A percentile compares a stretch with the other conserved stretches of the same genome.
Conservation (phyloP, 345 rosid genomes). For the Eutrema japonicum region DNA sequence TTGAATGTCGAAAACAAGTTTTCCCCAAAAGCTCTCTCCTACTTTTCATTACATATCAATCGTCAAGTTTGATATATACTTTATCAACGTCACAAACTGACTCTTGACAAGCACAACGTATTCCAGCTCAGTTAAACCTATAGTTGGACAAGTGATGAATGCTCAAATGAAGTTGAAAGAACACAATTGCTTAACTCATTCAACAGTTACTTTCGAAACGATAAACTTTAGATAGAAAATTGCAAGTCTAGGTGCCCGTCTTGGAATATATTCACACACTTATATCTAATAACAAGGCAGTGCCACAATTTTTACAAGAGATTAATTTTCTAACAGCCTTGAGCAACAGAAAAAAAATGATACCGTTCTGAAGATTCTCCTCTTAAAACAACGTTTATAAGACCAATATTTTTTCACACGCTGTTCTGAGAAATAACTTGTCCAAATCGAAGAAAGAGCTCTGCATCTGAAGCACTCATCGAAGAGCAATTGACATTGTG, state of each 20-base stretch:
- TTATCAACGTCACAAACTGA: too few relatives aligned
- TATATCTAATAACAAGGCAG: constrained; percentile 10
- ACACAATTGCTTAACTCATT: not conserved
- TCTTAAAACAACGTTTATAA: not conserved
- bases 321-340: not conserved
- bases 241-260: not conserved
- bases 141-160: too few relatives aligned
- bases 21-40: too few relatives aligned
- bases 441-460: constrained; percentile 86
- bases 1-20: too few relatives aligned
- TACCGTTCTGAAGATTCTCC: not conserved
- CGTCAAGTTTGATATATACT: too few relatives aligned
- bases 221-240: not conserved
- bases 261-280: constrained; percentile 28
- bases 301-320: constrained; percentile 1
- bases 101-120: too few relatives aligned
- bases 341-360: not conserved
- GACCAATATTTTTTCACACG: constrained; percentile 33
- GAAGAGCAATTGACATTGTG: constrained; percentile 82
- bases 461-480: constrained; percentile 94
- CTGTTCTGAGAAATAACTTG: constrained; percentile 94
- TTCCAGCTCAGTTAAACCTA: too few relatives aligned
- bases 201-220: not conserved
- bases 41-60: too few relatives aligned
- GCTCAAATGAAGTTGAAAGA: too few relatives aligned